These are phyloP conservation scores for Keqinozyma sinolaborantium DNA, from an alignment of 1,139 yeast genomes.

Conservation along the genomic window DNA sequence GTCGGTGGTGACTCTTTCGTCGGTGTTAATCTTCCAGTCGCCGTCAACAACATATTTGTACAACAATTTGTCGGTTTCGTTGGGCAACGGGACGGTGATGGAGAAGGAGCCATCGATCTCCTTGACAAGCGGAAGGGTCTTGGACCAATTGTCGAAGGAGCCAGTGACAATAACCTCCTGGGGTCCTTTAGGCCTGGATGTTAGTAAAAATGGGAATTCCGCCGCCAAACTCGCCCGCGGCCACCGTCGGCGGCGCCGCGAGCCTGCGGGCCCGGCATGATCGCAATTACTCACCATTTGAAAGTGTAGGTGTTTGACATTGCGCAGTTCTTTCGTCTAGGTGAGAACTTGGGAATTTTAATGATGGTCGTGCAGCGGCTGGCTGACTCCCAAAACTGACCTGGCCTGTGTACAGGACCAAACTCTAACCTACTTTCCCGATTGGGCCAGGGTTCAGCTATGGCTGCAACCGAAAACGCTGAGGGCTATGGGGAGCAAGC, in stretches of 20 bases:
- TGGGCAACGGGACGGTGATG: slow-evolving; percentile 52
- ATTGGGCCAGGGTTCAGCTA: slow-evolving; percentile 1
- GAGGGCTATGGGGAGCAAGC: slow-evolving; percentile 72
- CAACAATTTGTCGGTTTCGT: slow-evolving; percentile 37
- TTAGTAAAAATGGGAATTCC: not conserved
- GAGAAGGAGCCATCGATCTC: slow-evolving; percentile 59
- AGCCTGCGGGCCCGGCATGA: too few relatives aligned
- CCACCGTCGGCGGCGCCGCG: too few relatives aligned
- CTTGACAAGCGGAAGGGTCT: slow-evolving; percentile 55
- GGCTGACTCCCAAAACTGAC: slow-evolving; percentile 1
- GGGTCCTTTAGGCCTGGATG: slow-evolving; percentile 83
- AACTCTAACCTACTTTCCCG: too few relatives aligned
- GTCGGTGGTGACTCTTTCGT: slow-evolving; percentile 43
- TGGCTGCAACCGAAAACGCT: slow-evolving; percentile 51
- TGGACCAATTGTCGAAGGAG: slow-evolving; percentile 72
- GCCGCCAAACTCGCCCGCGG: not conserved
- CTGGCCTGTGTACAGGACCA: too few relatives aligned
- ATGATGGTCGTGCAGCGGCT: not conserved
- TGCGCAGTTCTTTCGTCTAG: slow-evolving; percentile 1
- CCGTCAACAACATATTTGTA: slow-evolving; percentile 79
- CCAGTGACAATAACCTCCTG: slow-evolving; percentile 70
- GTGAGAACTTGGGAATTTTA: not conserved
- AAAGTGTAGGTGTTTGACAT: slow-evolving; percentile 27
- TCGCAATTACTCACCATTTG: slow-evolving; percentile 33
- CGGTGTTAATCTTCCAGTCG: slow-evolving; percentile 53